Evolutionary conservation across 73 alveolate species (phyloP).

Genomic region (Paramecium primaurelia): DNA sequence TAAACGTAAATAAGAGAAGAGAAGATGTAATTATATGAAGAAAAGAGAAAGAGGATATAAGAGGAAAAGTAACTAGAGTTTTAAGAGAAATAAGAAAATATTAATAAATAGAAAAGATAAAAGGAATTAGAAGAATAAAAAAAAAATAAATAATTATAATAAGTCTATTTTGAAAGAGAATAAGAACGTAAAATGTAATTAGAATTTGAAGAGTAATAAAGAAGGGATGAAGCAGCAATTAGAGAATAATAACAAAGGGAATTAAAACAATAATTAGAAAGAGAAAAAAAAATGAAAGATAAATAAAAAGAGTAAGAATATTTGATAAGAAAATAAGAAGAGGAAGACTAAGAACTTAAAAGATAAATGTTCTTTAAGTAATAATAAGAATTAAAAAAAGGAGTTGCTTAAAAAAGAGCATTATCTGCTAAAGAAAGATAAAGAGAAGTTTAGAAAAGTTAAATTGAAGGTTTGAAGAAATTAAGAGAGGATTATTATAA

Average conservation of each 20-base stretch:
- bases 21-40: not conserved
- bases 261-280: not conserved
- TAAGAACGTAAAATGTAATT: not conserved
- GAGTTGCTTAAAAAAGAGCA: not conserved
- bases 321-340: not conserved
- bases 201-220: conserved; percentile 1
- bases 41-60: not conserved
- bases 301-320: conserved; percentile 8
- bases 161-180: not conserved
- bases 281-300: not conserved
- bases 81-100: not conserved
- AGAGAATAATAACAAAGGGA: not conserved
- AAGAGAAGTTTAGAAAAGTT: conserved; percentile 11
- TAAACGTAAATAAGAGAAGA: not conserved
- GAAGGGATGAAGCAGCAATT: not conserved
- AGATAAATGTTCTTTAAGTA: not conserved
- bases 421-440: conserved; percentile 24
- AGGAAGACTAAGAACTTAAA: conserved; percentile 20
- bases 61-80: not conserved
- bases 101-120: not conserved
- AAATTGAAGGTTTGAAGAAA: not conserved
- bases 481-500: not conserved
- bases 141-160: not conserved
- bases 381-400: not conserved
- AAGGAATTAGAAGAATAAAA: not conserved